Percentiles rank a stretch among this genome's conserved stretches.
Evolutionary conservation across 306 rosid genomes (phyloP).

Genomic region (Canavalia ensiformis): DNA sequence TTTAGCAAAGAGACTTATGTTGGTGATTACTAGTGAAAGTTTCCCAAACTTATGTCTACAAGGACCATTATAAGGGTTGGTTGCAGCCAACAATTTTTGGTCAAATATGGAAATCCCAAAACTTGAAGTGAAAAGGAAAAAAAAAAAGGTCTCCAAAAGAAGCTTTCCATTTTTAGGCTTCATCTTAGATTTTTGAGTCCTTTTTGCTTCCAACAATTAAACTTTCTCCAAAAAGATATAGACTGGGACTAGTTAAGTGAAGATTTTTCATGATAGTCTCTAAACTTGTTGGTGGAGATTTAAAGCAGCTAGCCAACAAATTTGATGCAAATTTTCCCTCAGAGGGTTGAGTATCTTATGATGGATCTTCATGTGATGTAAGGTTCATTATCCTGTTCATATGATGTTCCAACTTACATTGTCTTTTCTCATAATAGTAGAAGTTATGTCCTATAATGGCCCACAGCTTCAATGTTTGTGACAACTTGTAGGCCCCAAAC

Average conservation of each 20-base stretch:
- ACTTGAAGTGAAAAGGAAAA: background rate
- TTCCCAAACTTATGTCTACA: background rate
- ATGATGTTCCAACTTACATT: constrained; percentile 1
- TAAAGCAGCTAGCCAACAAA: constrained; percentile 50
- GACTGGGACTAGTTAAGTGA: background rate
- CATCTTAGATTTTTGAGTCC: constrained; percentile 38
- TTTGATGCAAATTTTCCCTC: constrained; percentile 35
- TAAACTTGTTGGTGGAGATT: constrained; percentile 30
- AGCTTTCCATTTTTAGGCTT: constrained; percentile 46
- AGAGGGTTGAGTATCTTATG: background rate
- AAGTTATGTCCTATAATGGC: constrained; percentile 39
- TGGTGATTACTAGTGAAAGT: constrained; percentile 1
- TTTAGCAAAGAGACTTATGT: background rate
- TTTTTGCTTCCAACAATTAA: constrained; percentile 40
- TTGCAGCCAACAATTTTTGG: constrained; percentile 20
- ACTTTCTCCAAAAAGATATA: constrained; percentile 6
- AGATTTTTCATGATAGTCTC: constrained; percentile 18
- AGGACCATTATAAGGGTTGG: background rate
- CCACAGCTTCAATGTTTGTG: constrained; percentile 54
- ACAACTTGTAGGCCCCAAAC: constrained; percentile 45
- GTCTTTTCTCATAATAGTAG: constrained; percentile 41
- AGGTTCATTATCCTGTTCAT: constrained; percentile 23
- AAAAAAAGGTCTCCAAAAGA: background rate
- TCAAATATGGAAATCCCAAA: constrained; percentile 32
- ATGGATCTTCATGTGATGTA: constrained; percentile 44